Evolutionary conservation across 2,329 filamentous ascomycete genomes (phyloP), one percentile per base, ranked within the genome.

Genomic region (Rhexocercosporidium sp.): DNA sequence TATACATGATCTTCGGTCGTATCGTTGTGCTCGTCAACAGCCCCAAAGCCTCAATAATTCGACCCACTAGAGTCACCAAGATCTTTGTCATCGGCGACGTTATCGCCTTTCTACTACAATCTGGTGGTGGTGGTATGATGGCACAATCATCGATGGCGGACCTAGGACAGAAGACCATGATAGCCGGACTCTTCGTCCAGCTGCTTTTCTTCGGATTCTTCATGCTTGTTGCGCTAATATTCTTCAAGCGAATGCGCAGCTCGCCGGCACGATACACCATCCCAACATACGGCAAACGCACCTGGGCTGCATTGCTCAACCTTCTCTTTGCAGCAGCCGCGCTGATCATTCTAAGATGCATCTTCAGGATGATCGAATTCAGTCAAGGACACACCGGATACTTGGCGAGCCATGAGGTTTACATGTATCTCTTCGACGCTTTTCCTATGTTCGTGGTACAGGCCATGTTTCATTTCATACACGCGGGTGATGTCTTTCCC

Each of bases 81-180:
- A 78, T 85, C 56, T 89, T 89, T 66, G 85, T 89, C 3, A 62
- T 74, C 11, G 85, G 86, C 34, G 86, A 89, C 69, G 76, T 87
- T 3, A 47, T 86, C 6, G 83, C 82, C 2, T 86, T 89, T 75
- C 44, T 83, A 0, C 75, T 87, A 6, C 86, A 88, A 73, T 78
- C 78, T 8, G 78, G 62, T 1, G 70, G 72, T 14, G 70, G 70
- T 7, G 70, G 68, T 11, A 72, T 73, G 69, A 70, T 71, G 69
- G 61, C 61, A 4, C 20, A 25, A 53, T 20, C 62, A 16, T 25
- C 47, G 7, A 27, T 49, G 18, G 49, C 61, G 14, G 66, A 79
- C 18, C 65, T 71, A 1, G 81, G 80, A 11, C 73, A 80, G 62
- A 78, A 79, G 7, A 73, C 85, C 46, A 80, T 85, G 16, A 76